Evolutionary conservation across 768 basidiomycete genomes (phyloP), one percentile per base, ranked within the genome.

Genomic region (Cystobasidium onofrii): DNA sequence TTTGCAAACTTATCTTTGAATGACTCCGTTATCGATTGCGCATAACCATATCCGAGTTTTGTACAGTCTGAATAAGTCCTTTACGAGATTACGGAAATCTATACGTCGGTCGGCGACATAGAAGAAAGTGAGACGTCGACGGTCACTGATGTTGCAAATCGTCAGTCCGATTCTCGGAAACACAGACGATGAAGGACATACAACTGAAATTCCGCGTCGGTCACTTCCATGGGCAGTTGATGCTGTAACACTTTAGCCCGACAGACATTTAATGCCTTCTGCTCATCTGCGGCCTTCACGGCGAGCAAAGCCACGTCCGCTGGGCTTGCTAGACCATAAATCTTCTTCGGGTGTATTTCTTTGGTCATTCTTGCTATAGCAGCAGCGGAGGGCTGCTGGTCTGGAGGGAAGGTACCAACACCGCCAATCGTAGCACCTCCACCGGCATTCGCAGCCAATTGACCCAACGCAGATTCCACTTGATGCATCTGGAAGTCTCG

Each of bases 141-240:
- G 90, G 82, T 99, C 95, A 92, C 92, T 93, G 77, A 25, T 41
- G 18, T 43, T 63, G 17, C 29, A 12, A 18, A 43, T 25, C 15
- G 12, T 44, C 44, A n/a, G 36, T 25, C 66, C 10, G 18, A 66
- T 13, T 10, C n/a, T 33, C 7, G 4, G 54, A 13, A 12, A 15
- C 3, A 36, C 13, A 23, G 31, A 20, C 2, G 72, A 17, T 27
- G 6, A 15, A 25, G 17, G 29, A 83, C 89, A 33, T 72, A 93
- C 93, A 93, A 98, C 80, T 99, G 95, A 83, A 94, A 99, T 82
- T 98, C 95, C 36, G 94, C 95, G 81, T 97, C 95, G 62, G 96
- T 88, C 73, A 99, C 93, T 81, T 97, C 92, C 95, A 99, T 99
- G 20, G 93, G 93, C 79, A 97, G 83, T 80, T 92, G 92, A 83